Conservation (phyloP, 176 grass and related monocot genomes). For the Aegilops longissima region DNA sequence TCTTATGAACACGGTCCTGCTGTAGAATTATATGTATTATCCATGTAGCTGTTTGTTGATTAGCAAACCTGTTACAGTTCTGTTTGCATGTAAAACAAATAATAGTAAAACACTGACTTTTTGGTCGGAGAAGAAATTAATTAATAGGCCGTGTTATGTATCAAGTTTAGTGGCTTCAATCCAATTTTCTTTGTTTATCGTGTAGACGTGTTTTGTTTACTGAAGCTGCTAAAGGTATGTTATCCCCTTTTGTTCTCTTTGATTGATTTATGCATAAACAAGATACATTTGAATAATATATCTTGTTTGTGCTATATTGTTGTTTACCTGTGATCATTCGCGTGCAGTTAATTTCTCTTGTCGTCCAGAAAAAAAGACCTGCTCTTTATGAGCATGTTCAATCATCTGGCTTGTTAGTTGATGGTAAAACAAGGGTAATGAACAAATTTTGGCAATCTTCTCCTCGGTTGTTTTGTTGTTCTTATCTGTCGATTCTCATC, state of each 20-base stretch:
- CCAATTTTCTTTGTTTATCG: not conserved
- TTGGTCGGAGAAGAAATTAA: not conserved
- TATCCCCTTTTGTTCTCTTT: conserved; percentile 9
- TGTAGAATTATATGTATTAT: conserved; percentile 22
- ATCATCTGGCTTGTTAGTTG: conserved; percentile 67
- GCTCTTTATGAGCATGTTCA: conserved; percentile 58
- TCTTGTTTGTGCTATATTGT: conserved; percentile 45
- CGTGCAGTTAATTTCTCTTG: conserved; percentile 72
- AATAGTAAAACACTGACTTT: not conserved
- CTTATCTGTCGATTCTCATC: conserved; percentile 21
- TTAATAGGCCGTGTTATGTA: not conserved
- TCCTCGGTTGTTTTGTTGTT: conserved; percentile 29
- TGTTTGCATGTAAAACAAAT: conserved; percentile 11
- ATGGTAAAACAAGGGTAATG: conserved; percentile 74
- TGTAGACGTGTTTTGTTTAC: conserved; percentile 33
- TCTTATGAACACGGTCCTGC: conserved; percentile 27
- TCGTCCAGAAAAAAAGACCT: conserved; percentile 56
- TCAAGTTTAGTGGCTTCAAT: conserved; percentile 19
- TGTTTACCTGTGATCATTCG: conserved; percentile 76
- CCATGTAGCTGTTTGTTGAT: not conserved
- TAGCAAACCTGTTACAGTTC: conserved; percentile 1
- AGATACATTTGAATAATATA: conserved; percentile 32
- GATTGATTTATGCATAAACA: conserved; percentile 41
- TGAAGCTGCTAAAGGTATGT: conserved; percentile 48
- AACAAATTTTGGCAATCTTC: conserved; percentile 38